Conservation (phyloP, 2,329 filamentous ascomycete genomes). For the Paecilomyces sp. region DNA sequence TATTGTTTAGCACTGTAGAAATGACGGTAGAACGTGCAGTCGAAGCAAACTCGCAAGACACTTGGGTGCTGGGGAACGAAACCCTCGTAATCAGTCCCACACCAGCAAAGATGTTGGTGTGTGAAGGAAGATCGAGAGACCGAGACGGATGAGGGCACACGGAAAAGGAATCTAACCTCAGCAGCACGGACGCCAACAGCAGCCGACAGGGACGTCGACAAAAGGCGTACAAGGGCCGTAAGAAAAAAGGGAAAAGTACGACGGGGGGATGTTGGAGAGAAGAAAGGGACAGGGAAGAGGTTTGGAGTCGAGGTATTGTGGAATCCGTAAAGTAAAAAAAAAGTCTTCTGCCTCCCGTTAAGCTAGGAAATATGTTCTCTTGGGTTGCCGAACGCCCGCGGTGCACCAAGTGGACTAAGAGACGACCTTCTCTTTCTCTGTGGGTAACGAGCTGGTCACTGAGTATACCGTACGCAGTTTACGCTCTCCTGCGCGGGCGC, state of each 20-base stretch:
- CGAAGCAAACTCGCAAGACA: background rate
- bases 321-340: constrained; percentile 8
- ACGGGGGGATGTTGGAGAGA: constrained; percentile 12
- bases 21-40: constrained; percentile 5
- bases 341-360: constrained; percentile 7
- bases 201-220: constrained; percentile 7
- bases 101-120: background rate
- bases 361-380: constrained; percentile 5
- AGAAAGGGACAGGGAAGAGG: constrained; percentile 12
- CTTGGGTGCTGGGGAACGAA: background rate
- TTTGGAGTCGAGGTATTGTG: constrained; percentile 8
- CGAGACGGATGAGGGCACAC: constrained; percentile 1
- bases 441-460: constrained; percentile 10
- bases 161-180: constrained; percentile 9
- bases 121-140: background rate
- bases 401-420: constrained; percentile 7
- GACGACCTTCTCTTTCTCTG: constrained; percentile 19
- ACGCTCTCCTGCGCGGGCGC: background rate
- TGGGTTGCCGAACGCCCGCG: constrained; percentile 15
- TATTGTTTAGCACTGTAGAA: constrained; percentile 10
- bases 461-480: background rate
- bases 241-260: constrained; percentile 9
- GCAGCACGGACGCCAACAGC: constrained; percentile 14
- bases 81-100: background rate
- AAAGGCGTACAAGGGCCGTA: constrained; percentile 9